A percentile compares a stretch with the other conserved stretches of the same genome.
Evolutionary conservation across 306 rosid genomes (phyloP).

Genomic region (Quercus agrifolia): DNA sequence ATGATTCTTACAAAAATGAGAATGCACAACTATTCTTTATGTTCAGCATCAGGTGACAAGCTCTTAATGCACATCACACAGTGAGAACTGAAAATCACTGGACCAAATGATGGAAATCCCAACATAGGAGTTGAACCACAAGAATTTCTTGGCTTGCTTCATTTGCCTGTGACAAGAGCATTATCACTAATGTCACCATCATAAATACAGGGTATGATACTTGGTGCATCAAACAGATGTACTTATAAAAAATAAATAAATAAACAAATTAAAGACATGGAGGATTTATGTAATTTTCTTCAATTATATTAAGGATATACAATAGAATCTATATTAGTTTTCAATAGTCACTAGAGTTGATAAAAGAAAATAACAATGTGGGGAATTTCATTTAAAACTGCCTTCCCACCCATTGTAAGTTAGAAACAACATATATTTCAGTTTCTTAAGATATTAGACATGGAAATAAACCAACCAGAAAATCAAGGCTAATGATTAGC

Average conservation of each 20-base stretch:
- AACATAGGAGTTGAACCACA: background rate
- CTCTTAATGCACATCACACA: background rate
- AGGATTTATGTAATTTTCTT: background rate
- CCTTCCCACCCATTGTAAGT: background rate
- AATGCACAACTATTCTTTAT: background rate
- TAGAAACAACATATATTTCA: background rate
- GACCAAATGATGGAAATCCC: background rate
- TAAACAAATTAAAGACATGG: background rate
- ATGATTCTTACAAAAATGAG: background rate
- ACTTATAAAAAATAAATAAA: background rate
- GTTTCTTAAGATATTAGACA: background rate
- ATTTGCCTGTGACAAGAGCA: background rate
- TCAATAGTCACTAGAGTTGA: background rate
- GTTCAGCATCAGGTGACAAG: background rate
- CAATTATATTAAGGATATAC: background rate
- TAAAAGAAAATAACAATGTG: background rate
- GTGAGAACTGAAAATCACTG: background rate
- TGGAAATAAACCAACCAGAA: constrained; percentile 9
- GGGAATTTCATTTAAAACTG: background rate
- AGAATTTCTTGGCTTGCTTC: background rate
- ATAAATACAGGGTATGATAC: background rate
- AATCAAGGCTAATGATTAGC: constrained; percentile 32
- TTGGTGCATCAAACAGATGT: background rate
- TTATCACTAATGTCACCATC: background rate
- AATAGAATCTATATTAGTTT: background rate